Base-by-base conservation (phyloP, 176 grass and related monocot species). In the Raddia distichophylla region DNA sequence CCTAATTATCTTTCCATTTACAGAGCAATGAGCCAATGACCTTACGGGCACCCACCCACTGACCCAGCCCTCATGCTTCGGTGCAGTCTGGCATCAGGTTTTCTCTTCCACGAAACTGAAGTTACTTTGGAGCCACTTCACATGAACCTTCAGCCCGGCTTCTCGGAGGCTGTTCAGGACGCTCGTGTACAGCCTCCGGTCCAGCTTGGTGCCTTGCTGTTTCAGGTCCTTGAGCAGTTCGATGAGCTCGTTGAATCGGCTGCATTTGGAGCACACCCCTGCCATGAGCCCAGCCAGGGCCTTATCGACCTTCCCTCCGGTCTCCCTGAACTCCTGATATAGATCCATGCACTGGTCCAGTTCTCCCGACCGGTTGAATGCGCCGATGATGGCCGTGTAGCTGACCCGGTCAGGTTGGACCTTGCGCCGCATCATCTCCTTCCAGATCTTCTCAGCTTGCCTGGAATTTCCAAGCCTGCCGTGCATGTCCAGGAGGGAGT, bases 371-470 rank as follows among this genome's bases (percentile, higher is more conserved):
- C 88, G 79, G 71, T 91, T 98, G 87, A 95, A 95, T 1, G 92
- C 92, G 67, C 77, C 53, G 73, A 98, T 93, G 66, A 89, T 83
- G 62, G 82, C 91, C 12, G 95, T 91, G 75, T 98, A 95, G 83
- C 88, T 98, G 33, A 93, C 66, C 42, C 81, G 76, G 77, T 98
- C 95, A 0, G 92, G 84, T 58, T 11, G 51, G 14, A 95, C 76
- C 49, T 88, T 93, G 46, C 95, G 83, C 34, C 92, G 89, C 80
- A 76, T 40, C 95, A 98, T 98, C 88, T 95, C 92, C 72, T 79
- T 91, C 90, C 92, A 94, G 60, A 93, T 80, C 80, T 98, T 98
- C 76, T 98, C 95, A 9, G 91, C 92, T 67, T 93, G 90, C 90
- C 89, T 91, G 15, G 82, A 52, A 68, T 93, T 82, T 61, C 85